Evolutionary conservation across 2,329 filamentous ascomycete genomes (phyloP), one percentile per base, ranked within the genome.

Genomic region (Aspergillus ustus): DNA sequence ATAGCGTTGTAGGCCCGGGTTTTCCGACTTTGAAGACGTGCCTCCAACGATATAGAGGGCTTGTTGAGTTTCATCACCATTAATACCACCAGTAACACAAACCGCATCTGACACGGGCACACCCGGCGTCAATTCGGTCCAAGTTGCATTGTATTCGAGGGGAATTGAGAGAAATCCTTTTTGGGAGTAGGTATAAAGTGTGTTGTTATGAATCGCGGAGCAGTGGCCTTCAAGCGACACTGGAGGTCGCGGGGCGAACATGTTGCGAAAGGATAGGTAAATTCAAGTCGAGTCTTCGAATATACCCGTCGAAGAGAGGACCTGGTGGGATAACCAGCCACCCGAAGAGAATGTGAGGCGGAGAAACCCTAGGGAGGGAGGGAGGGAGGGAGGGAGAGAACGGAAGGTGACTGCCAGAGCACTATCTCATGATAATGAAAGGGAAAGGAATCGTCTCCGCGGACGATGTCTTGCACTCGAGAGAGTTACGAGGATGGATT

Each of bases 31-130:
- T 61, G 83, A 81, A 61, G 81, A 78, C n/a, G 82, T 85, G 57
- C 94, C 94, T 68, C 94, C 94, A 43, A 98, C 87, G 51, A 97
- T 84, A 73, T 90, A 97, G 31, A 97, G 83, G 28, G 85, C 90
- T 4, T 89, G 83, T 55, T 85, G 78, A 45, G 82, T 79, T 19
- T 83, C 73, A 65, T 90, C 83, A 20, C 83, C 83, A 22, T 79
- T 76, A 8, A 89, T 83, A 25, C 83, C 85, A 43, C 88, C 88
- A 59, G 88, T 88, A 22, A 96, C 90, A 77, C 94, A 98, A 7
- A 87, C 87, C 45, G 86, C 91, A 50, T 91, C 91, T 1, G 86
- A 87, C 22, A 97, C 91, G 19, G 87, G 81, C 63, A 89, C 84
- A 52, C 91, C 92, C 73, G 84, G 84, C 0, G 83, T 71, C 67